phyloP scores from a whole-genome alignment of 2,329 filamentous ascomycete genomes.

The Pseudopyricularia javanii region DNA sequence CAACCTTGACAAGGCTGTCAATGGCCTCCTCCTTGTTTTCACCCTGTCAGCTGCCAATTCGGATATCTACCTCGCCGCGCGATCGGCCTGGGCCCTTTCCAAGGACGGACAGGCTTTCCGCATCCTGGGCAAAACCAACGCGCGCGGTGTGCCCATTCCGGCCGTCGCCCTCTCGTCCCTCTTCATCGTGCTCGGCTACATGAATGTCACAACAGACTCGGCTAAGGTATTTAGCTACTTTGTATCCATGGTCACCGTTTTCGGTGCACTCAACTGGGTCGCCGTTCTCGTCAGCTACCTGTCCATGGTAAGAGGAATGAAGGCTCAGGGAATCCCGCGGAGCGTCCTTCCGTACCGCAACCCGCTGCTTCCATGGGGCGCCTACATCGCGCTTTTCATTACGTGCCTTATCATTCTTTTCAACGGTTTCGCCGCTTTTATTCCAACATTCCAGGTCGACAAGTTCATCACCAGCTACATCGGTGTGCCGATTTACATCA shows the following conservation, averaged over 20 bases:
- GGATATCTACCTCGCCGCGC: constrained; percentile 35
- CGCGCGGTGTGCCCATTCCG: constrained; percentile 25
- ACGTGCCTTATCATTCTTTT: constrained; percentile 40
- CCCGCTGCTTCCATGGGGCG: constrained; percentile 23
- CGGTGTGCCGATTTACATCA: constrained; percentile 26
- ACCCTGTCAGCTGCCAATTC: constrained; percentile 49
- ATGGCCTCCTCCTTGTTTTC: constrained; percentile 45
- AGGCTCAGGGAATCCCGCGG: constrained; percentile 21
- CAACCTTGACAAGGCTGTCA: constrained; percentile 42
- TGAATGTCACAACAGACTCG: constrained; percentile 23
- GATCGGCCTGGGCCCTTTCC: constrained; percentile 25
- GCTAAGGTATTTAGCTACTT: constrained; percentile 27
- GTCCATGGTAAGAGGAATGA: constrained; percentile 21
- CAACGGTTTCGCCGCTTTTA: constrained; percentile 51
- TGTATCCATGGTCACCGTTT: constrained; percentile 28
- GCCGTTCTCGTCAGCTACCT: constrained; percentile 25
- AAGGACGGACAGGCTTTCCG: constrained; percentile 25
- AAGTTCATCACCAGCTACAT: constrained; percentile 49
- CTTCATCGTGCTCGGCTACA: constrained; percentile 24
- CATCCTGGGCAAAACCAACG: constrained; percentile 19
- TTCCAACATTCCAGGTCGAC: constrained; percentile 48
- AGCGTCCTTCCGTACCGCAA: constrained; percentile 23
- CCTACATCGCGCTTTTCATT: constrained; percentile 17
- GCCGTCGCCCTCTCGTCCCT: constrained; percentile 22
- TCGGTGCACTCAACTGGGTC: constrained; percentile 30